Evolutionary conservation across 2,329 filamentous ascomycete genomes (phyloP), one percentile per base, ranked within the genome.

Genomic region (Epichloe bromicola): DNA sequence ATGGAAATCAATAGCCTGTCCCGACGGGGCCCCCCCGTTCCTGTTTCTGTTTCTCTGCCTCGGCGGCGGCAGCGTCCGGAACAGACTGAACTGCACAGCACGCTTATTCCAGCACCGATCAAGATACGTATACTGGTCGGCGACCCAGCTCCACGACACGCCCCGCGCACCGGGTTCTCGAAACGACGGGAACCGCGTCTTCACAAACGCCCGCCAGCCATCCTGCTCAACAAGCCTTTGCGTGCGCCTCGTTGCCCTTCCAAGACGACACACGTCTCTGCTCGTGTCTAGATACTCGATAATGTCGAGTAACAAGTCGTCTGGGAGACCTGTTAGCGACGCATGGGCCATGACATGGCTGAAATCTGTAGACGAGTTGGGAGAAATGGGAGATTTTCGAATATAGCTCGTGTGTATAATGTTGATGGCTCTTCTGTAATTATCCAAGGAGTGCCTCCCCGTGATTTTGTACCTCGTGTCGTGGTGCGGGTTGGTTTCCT

Each of bases 101-200:
- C 74, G 69, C 48, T 67, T 69, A 46, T 78, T 75, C 76, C 76
- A 79, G 56, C 72, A 74, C 5, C 74, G 68, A 30, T 73, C 70
- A 50, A 78, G 70, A 55, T 71, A 73, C 0, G 76, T 77, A 42
- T 77, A 59, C 0, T 66, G 68, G 26, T 71, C 64, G 6, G 74
- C 74, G 26, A 73, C 60, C 12, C 61, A 56, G 11, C 57, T 54
- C 65, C 74, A 76, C 15, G 51, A 56, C 3, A 54, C 53, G 2
- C 43, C 50, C 15, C 3, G 7, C 26, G 17, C 59, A 44, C 51
- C 61, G 0, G 70, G 65, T 1, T 72, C 55, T 1, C 56, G 53
- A 5, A 74, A 59, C 4, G 68, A 70, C 1, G 66, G 65, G 53
- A 79, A 79, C 20, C 66, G 63, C 38, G 60, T 63, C 42, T 63